These are phyloP conservation scores for Leccinum obscurum DNA, from an alignment of 768 basidiomycete species.

Conservation along the genomic window DNA sequence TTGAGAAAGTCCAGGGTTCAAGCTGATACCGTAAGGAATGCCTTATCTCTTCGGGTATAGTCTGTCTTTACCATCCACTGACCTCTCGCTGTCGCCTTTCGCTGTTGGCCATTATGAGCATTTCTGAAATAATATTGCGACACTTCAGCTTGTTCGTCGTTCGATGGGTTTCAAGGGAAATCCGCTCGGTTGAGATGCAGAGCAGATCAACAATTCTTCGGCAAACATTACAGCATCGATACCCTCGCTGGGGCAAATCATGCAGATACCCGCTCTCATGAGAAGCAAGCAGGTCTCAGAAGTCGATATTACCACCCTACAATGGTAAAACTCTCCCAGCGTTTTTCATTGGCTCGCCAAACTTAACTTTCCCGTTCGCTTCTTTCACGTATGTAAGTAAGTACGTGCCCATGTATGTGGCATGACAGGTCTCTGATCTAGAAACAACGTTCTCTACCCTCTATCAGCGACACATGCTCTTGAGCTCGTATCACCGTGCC, in stretches of 20 bases:
- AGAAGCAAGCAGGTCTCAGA: neutral
- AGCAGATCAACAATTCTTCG: neutral
- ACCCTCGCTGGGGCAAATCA: neutral
- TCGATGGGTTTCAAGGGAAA: neutral
- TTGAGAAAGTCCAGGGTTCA: neutral
- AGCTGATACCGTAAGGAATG: neutral
- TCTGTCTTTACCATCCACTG: neutral
- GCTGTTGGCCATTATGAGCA: neutral
- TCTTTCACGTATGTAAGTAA: constrained; percentile 4
- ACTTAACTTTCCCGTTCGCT: constrained; percentile 1
- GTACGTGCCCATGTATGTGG: neutral
- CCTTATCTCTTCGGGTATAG: neutral
- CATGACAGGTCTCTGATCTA: no score
- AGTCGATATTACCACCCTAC: neutral
- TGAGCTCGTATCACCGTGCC: neutral
- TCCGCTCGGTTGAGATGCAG: neutral
- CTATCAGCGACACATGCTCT: neutral
- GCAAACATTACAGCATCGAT: neutral
- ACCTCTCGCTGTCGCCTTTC: neutral
- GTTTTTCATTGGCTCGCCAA: constrained; percentile 2
- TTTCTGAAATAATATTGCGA: neutral
- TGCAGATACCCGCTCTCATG: neutral
- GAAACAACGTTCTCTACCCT: neutral
- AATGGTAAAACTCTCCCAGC: neutral
- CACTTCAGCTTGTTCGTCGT: neutral